These are phyloP conservation scores for Colletotrichum sp. DNA, from an alignment of 2,329 filamentous ascomycete species.

Conservation along the genomic window DNA sequence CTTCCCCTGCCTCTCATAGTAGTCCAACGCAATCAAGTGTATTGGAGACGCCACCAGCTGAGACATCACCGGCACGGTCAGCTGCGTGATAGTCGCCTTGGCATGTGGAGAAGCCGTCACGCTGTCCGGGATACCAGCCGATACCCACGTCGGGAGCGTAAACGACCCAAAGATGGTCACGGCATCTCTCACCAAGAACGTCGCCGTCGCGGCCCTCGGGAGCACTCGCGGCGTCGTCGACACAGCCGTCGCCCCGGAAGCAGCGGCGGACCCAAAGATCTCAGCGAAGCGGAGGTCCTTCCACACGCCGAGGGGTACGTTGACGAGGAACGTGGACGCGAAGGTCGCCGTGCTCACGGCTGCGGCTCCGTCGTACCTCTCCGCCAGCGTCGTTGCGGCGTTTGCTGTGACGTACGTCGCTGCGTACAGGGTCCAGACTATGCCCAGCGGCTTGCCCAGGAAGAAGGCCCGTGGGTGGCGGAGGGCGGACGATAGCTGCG, in stretches of 20 bases:
- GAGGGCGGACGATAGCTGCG: slow-evolving; percentile 10
- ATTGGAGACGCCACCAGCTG: slow-evolving; percentile 34
- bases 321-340: slow-evolving; percentile 31
- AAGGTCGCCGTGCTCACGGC: slow-evolving; percentile 27
- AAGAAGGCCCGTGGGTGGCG: slow-evolving; percentile 28
- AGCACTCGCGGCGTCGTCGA: slow-evolving; percentile 18
- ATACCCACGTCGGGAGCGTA: slow-evolving; percentile 30
- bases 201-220: slow-evolving; percentile 27
- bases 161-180: slow-evolving; percentile 37
- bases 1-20: slow-evolving; percentile 25
- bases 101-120: slow-evolving; percentile 26
- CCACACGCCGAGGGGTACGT: slow-evolving; percentile 34
- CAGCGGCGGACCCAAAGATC: slow-evolving; percentile 27
- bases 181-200: slow-evolving; percentile 32
- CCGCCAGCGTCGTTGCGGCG: slow-evolving; percentile 28
- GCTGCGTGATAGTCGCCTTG: slow-evolving; percentile 30
- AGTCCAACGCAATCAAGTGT: slow-evolving; percentile 28
- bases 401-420: slow-evolving; percentile 33
- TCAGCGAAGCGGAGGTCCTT: slow-evolving; percentile 35
- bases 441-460: slow-evolving; percentile 27
- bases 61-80: slow-evolving; percentile 33
- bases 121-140: slow-evolving; percentile 29
- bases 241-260: not conserved
- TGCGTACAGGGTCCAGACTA: slow-evolving; percentile 34
- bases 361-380: slow-evolving; percentile 25